Base-by-base conservation (phyloP, 495 filamentous ascomycete species). In the Annulohypoxylon nitens region DNA sequence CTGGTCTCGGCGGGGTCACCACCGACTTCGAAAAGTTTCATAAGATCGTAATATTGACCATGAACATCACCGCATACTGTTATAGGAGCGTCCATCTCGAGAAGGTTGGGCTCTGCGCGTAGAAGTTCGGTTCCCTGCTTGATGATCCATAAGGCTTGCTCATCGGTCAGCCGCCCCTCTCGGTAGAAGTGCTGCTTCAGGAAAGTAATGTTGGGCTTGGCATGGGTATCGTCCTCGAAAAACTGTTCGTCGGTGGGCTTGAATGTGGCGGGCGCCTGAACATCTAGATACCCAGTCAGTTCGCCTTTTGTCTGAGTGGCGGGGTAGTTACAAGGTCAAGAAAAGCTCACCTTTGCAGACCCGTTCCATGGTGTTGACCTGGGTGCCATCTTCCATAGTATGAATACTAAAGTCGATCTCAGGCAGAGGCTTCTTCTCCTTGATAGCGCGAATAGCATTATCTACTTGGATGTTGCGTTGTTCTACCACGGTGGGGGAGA, bases 61-160 rank as follows among this genome's bases (percentile, higher is more conserved):
- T 99, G 96, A 61, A 99, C 94, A 78, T 99, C 96, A 76, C 96
- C 96, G 78, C 96, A 99, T 39, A 99, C 96, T n/a, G 96, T 99
- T 80, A 99, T 99, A 30, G 96, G 96, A 34, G 96, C 96, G 84
- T 99, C 96, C 96, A 99, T 98, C 85, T 99, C 96, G 68, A 99
- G 88, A 55, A 99, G 85, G 81, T 98, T 99, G 37, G 96, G 96
- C 82, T 99, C 96, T 45, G 89, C 84, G 70, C 89, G 90, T 61
- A 99, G 85, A 34, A 98, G 79, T 78, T 97, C 90, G 41, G 93
- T 93, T 64, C 95, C 96, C 60, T 88, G 87, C 69, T 90, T 86
- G 80, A 99, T 91, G 73, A 99, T 99, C 90, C 91, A 98, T 82
- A 99, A 85, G 50, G 96, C 96, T 83, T 99, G 96, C 58, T 98